Conservation (phyloP, 495 filamentous ascomycete species). For the Penicillium parvum region DNA sequence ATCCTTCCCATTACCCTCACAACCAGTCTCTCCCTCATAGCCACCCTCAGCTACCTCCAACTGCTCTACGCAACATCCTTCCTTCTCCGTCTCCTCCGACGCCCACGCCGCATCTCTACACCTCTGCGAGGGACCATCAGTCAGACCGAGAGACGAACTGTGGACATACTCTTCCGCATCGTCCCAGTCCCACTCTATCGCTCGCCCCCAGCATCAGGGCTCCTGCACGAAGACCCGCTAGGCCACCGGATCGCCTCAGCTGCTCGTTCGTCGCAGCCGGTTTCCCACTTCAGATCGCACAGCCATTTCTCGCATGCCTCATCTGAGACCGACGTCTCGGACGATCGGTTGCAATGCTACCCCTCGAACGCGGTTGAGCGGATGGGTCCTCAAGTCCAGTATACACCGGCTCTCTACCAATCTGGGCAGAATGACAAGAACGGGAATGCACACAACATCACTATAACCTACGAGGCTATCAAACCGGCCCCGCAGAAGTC, state of each 20-base stretch:
- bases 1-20: constrained; percentile 14
- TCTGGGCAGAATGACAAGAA: no score
- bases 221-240: neutral
- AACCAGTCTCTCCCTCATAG: constrained; percentile 12
- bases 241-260: neutral
- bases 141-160: constrained; percentile 6
- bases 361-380: neutral
- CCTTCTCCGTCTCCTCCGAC: constrained; percentile 12
- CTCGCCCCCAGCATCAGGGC: constrained; percentile 10
- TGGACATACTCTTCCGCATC: constrained; percentile 12
- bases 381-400: neutral
- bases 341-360: neutral
- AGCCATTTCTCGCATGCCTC: neutral
- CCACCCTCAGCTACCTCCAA: constrained; percentile 16
- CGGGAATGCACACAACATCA: no score
- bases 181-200: constrained; percentile 13
- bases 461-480: no score
- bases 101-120: constrained; percentile 6
- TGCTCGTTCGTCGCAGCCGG: neutral
- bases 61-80: constrained; percentile 18
- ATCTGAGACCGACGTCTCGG: no score
- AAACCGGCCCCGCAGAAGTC: no score
- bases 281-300: no score
- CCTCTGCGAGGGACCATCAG: constrained; percentile 12
- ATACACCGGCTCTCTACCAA: no score